phyloP scores from a whole-genome alignment of 768 basidiomycete genomes.

The Boletus rubropictus region DNA sequence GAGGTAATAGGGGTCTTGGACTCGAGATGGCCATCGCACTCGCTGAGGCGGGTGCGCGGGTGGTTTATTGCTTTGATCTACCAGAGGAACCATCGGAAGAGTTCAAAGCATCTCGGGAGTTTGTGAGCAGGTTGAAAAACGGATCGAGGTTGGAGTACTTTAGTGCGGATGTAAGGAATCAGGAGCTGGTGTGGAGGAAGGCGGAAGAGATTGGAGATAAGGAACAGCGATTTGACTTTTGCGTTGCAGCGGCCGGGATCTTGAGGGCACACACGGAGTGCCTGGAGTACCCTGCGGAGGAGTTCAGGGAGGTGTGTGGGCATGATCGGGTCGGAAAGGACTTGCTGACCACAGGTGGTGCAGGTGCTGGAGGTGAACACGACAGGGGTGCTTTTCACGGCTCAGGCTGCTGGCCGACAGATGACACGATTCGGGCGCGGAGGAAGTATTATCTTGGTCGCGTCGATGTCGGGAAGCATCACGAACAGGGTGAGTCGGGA shows the following conservation, averaged over 20 bases:
- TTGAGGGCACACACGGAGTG: slow-evolving; percentile 55
- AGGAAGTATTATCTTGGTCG: slow-evolving; percentile 56
- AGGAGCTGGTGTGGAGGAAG: slow-evolving; percentile 51
- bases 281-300: slow-evolving; percentile 56
- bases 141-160: slow-evolving; percentile 53
- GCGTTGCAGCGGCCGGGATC: slow-evolving; percentile 75
- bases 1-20: slow-evolving; percentile 65
- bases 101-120: slow-evolving; percentile 50
- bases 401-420: slow-evolving; percentile 54
- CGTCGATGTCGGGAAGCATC: slow-evolving; percentile 60
- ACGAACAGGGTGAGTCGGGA: slow-evolving; percentile 53
- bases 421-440: slow-evolving; percentile 44
- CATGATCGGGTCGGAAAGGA: no score
- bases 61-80: slow-evolving; percentile 65
- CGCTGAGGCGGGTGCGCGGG: slow-evolving; percentile 65
- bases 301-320: slow-evolving; percentile 54
- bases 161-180: slow-evolving; percentile 59
- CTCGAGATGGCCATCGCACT: slow-evolving; percentile 79
- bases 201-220: slow-evolving; percentile 56
- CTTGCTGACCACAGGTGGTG: background rate
- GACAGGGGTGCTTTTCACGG: slow-evolving; percentile 55
- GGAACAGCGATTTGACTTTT: slow-evolving; percentile 70
- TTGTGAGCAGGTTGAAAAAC: slow-evolving; percentile 42
- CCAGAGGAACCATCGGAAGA: slow-evolving; percentile 50
- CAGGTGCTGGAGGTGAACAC: slow-evolving; percentile 65